Evolutionary conservation across 2,329 filamentous ascomycete species (phyloP), one percentile per base, ranked within the genome.

Genomic region (Pseudocercospora vitis): DNA sequence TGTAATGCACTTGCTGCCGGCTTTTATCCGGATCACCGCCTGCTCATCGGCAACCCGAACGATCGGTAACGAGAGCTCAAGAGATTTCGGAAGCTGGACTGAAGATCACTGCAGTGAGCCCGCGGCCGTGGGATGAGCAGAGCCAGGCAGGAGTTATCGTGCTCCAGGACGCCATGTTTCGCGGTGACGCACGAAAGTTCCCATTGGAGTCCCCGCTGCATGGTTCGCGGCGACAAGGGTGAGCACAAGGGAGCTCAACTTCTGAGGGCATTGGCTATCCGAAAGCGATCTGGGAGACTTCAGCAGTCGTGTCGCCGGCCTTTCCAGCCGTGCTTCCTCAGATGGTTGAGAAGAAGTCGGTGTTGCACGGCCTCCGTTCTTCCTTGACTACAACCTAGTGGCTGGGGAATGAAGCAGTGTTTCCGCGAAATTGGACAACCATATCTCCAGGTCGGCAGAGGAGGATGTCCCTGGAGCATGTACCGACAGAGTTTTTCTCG

Each of bases 51-150:
- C 21, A 48, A 33, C 49, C 35, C 44, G 45, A 56, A 18, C 28
- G 44, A 48, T 48, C 37, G 53, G 53, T 56, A 56, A 44, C 50
- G 46, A 50, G 42, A 47, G 24, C 7, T 49, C 37, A 42, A 31
- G 33, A 42, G 52, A 46, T 32, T 48, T 23, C 44, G 29, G 19
- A 40, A 32, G 19, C 37, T 52, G 53, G 50, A 37, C 42, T 31
- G 53, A 44, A 49, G 44, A 53, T 56, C 46, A 32, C 29, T 11
- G 50, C 40, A 32, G 28, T 47, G 37, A 52, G 50, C 14, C 50
- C 24, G 31, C 33, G 29, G 31, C 42, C 19, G 37, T 19, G 18
- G 28, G 49, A 24, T 21, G 29, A 28, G 21, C 7, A 29, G 11
- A 40, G 14, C 23, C 47, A 40, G n/a, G n/a, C n/a, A 32, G 14